Conservation (phyloP, 768 basidiomycete species). For the Suillus placidus region DNA sequence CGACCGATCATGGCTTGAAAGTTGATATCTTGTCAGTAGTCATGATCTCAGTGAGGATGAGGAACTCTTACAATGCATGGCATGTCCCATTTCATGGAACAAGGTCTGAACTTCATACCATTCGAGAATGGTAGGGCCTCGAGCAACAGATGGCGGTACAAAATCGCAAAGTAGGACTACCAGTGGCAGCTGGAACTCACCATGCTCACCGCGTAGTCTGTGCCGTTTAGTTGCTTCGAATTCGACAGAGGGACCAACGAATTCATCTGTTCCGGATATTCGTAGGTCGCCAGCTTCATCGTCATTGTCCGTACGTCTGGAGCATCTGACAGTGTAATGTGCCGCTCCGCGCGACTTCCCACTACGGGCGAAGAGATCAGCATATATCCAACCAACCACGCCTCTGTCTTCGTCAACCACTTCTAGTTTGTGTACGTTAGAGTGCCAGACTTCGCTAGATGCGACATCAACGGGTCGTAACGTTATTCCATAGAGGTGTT, state of each 20-base stretch:
- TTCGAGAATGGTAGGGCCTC: slow-evolving; percentile 72
- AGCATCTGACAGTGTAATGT: slow-evolving; percentile 97
- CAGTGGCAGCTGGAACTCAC: slow-evolving; percentile 84
- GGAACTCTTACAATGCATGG: slow-evolving; percentile 89
- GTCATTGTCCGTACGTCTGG: slow-evolving; percentile 89
- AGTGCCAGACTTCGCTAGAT: slow-evolving; percentile 88
- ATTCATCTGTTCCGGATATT: slow-evolving; percentile 40
- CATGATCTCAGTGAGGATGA: slow-evolving; percentile 7
- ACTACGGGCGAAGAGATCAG: slow-evolving; percentile 82
- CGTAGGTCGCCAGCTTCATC: slow-evolving; percentile 69
- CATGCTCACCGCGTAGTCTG: slow-evolving; percentile 60
- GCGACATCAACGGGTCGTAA: slow-evolving; percentile 68
- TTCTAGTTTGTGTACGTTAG: slow-evolving; percentile 86
- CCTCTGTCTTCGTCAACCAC: slow-evolving; percentile 90
- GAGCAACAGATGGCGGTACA: slow-evolving; percentile 56
- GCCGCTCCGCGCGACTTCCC: slow-evolving; percentile 93
- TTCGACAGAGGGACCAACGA: slow-evolving; percentile 51
- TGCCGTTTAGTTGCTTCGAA: slow-evolving; percentile 69
- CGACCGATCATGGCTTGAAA: slow-evolving; percentile 91
- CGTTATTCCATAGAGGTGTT: slow-evolving; percentile 83
- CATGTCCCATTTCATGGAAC: slow-evolving; percentile 99
- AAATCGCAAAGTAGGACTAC: slow-evolving; percentile 94
- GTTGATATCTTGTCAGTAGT: slow-evolving; percentile 11
- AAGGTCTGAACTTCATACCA: slow-evolving; percentile 96
- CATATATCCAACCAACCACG: slow-evolving; percentile 91